Evolutionary conservation across 257 asterid species (phyloP).

Genomic region (Mitragyna speciosa): DNA sequence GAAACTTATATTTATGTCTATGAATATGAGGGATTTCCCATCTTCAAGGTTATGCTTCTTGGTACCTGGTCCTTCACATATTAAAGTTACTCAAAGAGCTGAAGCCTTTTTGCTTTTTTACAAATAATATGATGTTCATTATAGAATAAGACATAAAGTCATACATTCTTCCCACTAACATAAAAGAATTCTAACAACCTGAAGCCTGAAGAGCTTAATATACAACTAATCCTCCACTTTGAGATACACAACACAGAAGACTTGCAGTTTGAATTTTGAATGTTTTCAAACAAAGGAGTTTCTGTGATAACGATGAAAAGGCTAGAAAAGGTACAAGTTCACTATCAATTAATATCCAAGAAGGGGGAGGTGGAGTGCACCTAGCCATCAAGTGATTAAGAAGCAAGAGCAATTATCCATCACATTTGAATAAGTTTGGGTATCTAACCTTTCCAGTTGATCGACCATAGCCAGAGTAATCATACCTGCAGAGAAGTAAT

Average conservation of each 20-base stretch:
- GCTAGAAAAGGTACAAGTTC: not conserved
- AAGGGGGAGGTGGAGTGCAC: not conserved
- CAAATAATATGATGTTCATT: too few species aligned
- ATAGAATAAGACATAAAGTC: too few species aligned
- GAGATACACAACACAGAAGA: not conserved
- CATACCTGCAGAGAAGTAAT: constrained; percentile 57
- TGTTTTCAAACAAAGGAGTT: not conserved
- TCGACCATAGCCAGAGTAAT: constrained; percentile 96
- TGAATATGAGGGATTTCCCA: too few species aligned
- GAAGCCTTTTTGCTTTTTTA: too few species aligned
- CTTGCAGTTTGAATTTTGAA: not conserved
- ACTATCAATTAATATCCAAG: not conserved
- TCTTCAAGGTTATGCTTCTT: too few species aligned
- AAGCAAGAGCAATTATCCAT: not conserved
- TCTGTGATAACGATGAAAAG: not conserved
- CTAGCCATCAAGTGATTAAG: constrained; percentile 1
- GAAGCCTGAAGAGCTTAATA: not conserved
- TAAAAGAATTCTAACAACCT: not conserved
- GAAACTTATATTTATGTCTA: too few species aligned
- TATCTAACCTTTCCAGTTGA: constrained; percentile 94
- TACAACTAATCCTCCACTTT: not conserved
- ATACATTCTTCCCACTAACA: constrained; percentile 1
- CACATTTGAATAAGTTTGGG: constrained; percentile 1
- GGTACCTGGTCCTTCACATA: too few species aligned
- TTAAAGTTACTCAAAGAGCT: too few species aligned